Conservation (phyloP, 2,329 filamentous ascomycete genomes). For the Diaporthe longicolla region DNA sequence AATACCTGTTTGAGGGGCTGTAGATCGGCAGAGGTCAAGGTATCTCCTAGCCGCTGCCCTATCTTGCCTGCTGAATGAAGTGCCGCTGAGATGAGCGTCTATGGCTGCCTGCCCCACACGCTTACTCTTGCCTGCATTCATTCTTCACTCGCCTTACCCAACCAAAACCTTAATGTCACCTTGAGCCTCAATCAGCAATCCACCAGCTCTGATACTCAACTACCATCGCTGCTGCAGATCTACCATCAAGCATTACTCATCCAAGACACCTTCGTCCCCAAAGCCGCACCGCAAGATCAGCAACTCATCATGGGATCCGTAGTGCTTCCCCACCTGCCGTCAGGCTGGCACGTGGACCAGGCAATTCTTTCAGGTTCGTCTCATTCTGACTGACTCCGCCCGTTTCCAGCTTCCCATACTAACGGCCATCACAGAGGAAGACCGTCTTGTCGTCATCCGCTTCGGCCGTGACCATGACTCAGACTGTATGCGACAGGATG, state of each 20-base stretch:
- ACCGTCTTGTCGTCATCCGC: slow-evolving; percentile 92
- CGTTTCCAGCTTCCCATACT: background rate
- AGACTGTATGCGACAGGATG: slow-evolving; percentile 84
- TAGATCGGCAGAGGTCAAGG: too few species aligned
- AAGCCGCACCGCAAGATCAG: background rate
- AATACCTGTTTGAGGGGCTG: too few species aligned
- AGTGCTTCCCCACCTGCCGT: slow-evolving; percentile 89
- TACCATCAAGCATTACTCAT: background rate
- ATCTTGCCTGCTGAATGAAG: too few species aligned
- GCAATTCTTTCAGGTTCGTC: slow-evolving; percentile 75
- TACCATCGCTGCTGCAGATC: background rate
- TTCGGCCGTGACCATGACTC: slow-evolving; percentile 82
- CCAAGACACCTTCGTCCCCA: too few species aligned
- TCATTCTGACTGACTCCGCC: slow-evolving; percentile 45
- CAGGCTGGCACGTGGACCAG: slow-evolving; percentile 98
- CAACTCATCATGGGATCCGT: slow-evolving; percentile 77
- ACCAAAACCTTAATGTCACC: slow-evolving; percentile 4
- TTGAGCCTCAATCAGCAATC: slow-evolving; percentile 22
- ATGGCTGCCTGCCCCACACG: slow-evolving; percentile 5
- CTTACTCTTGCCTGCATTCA: background rate
- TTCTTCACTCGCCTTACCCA: slow-evolving; percentile 1
- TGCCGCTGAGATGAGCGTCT: background rate
- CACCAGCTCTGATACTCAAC: background rate
- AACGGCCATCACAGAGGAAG: slow-evolving; percentile 67
- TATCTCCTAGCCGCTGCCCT: too few species aligned